Evolutionary conservation across 371 early-diverging fungal species (phyloP).

Genomic region (Lichtheimia ornata): DNA sequence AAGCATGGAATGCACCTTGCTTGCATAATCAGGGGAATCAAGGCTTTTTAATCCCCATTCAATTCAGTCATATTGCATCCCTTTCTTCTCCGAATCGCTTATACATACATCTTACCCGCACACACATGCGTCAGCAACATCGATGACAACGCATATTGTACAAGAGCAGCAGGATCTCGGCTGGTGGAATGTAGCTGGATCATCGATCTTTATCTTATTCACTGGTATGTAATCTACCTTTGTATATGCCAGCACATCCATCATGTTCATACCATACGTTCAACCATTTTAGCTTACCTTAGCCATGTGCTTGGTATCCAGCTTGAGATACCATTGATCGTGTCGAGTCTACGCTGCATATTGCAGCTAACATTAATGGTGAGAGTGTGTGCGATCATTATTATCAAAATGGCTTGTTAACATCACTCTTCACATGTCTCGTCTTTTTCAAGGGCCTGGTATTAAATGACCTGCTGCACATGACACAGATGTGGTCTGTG

Average conservation of each 20-base stretch:
- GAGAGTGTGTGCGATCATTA: not conserved
- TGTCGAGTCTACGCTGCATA: constrained; percentile 13
- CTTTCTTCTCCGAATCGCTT: too few species aligned
- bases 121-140: too few species aligned
- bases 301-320: not conserved
- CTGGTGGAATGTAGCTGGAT: constrained; percentile 14
- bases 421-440: not conserved
- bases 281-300: constrained; percentile 1
- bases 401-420: too few species aligned
- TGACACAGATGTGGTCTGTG: constrained; percentile 4
- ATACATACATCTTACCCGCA: too few species aligned
- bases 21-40: too few species aligned
- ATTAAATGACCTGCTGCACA: constrained; percentile 10
- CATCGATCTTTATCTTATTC: constrained; percentile 10
- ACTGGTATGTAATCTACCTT: constrained; percentile 10
- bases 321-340: constrained; percentile 6
- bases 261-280: not conserved
- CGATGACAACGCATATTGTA: too few species aligned
- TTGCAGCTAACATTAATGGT: constrained; percentile 14
- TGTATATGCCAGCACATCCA: not conserved
- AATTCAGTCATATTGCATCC: too few species aligned
- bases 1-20: too few species aligned
- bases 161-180: constrained; percentile 19
- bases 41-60: too few species aligned
- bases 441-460: constrained; percentile 8